Evolutionary conservation across 2,329 filamentous ascomycete genomes (phyloP).

Genomic region (Aspergillus sp.): DNA sequence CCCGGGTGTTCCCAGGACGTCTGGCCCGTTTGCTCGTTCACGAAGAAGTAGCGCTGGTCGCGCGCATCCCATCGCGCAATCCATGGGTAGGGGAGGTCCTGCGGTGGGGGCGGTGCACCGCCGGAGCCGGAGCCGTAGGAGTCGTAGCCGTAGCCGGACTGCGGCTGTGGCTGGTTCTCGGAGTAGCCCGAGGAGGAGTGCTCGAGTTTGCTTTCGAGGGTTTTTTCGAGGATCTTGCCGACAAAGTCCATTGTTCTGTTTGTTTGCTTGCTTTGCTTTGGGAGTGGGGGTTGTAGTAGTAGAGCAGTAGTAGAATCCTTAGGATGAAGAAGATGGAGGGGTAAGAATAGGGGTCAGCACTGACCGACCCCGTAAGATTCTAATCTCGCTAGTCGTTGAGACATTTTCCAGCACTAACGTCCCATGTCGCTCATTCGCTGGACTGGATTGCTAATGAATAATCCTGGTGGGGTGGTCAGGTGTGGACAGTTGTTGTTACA

Average conservation of each 20-base stretch:
- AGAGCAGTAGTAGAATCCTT: not conserved
- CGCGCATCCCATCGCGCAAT: conserved; percentile 44
- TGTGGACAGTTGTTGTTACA: no score
- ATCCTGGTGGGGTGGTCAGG: no score
- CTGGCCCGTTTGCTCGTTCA: conserved; percentile 49
- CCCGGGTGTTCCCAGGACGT: conserved; percentile 40
- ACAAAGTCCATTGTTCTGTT: conserved; percentile 34
- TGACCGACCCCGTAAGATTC: no score
- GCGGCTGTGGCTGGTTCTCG: not conserved
- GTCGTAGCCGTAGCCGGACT: not conserved
- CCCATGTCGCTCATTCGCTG: not conserved
- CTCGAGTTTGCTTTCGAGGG: conserved; percentile 18
- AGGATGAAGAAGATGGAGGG: not conserved
- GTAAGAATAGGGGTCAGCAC: no score
- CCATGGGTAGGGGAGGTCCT: conserved; percentile 41
- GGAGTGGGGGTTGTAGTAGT: not conserved
- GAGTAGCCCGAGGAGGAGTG: not conserved
- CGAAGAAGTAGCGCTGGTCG: conserved; percentile 43
- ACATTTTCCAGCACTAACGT: not conserved
- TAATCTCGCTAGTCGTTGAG: no score
- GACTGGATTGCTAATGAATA: no score
- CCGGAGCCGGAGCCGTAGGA: not conserved
- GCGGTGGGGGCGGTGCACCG: not conserved
- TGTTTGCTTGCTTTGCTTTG: not conserved
- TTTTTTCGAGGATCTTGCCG: conserved; percentile 27